Evolutionary conservation across 1,284 basidiomycete species (phyloP).

Genomic region (Mycena sp.): DNA sequence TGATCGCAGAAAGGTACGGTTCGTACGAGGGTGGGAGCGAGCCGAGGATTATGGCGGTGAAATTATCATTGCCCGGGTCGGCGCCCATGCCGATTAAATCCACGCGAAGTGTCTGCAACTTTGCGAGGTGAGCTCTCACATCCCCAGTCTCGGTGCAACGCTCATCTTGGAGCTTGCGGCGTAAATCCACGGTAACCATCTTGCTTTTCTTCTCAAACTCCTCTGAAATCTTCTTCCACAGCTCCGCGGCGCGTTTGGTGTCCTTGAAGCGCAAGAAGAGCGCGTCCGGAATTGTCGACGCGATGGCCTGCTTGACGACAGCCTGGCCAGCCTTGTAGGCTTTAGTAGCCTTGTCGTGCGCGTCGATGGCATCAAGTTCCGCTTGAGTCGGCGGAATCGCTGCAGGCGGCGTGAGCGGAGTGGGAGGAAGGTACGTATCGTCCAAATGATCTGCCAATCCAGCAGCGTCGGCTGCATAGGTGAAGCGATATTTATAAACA

Average conservation of each 20-base stretch:
- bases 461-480: too few relatives aligned
- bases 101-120: too few relatives aligned
- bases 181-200: too few relatives aligned
- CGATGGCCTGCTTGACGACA: conserved; percentile 18
- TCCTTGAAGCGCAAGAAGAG: conserved; percentile 15
- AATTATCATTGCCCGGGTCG: too few relatives aligned
- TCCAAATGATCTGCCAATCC: conserved; percentile 2
- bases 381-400: neutral
- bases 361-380: neutral
- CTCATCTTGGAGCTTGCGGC: too few relatives aligned
- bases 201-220: too few relatives aligned
- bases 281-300: conserved; percentile 12
- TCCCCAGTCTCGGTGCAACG: too few relatives aligned
- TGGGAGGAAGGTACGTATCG: neutral
- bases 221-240: conserved; percentile 25
- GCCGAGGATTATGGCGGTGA: conserved; percentile 15
- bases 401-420: neutral
- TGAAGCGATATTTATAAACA: too few relatives aligned
- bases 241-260: neutral
- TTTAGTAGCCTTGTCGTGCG: neutral
- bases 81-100: too few relatives aligned
- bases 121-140: too few relatives aligned
- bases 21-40: conserved; percentile 22
- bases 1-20: conserved; percentile 15
- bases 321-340: conserved; percentile 10